Evolutionary conservation across 768 basidiomycete genomes (phyloP).

Genomic region (Gymnopilus dilepis): DNA sequence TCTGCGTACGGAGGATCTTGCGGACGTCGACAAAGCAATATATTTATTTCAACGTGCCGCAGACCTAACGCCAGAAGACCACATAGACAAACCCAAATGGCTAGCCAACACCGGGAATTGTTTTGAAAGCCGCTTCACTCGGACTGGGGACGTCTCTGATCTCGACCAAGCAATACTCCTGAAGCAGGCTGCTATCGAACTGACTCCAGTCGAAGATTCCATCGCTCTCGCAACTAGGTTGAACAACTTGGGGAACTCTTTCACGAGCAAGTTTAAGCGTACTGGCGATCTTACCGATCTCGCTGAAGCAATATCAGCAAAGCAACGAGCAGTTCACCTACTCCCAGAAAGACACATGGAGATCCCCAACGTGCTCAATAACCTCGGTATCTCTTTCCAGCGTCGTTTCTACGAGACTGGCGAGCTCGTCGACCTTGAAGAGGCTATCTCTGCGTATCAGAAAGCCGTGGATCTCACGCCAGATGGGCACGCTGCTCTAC

Average conservation of each 20-base stretch:
- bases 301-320: neutral
- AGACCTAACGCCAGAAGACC: slow-evolving; percentile 3
- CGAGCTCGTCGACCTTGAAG: neutral
- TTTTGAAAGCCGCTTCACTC: slow-evolving; percentile 16
- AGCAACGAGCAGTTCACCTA: neutral
- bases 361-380: neutral
- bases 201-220: slow-evolving; percentile 18
- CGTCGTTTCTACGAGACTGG: neutral
- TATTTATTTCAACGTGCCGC: slow-evolving; percentile 14
- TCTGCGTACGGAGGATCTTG: slow-evolving; percentile 19
- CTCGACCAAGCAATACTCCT: slow-evolving; percentile 10
- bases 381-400: neutral
- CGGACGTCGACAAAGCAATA: slow-evolving; percentile 31
- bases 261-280: neutral
- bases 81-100: neutral
- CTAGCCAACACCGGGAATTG: slow-evolving; percentile 15
- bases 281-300: neutral
- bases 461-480: neutral
- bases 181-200: slow-evolving; percentile 11
- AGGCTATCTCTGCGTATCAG: neutral
- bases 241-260: slow-evolving; percentile 16
- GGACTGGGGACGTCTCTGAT: slow-evolving; percentile 9
- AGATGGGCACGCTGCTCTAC: neutral
- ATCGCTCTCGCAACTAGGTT: slow-evolving; percentile 2
- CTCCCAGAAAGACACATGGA: neutral